A percentile compares a stretch with the other conserved stretches of the same genome.
Conservation (phyloP, 192 early-diverging fungal species). For the Umbelopsis vinacea region DNA sequence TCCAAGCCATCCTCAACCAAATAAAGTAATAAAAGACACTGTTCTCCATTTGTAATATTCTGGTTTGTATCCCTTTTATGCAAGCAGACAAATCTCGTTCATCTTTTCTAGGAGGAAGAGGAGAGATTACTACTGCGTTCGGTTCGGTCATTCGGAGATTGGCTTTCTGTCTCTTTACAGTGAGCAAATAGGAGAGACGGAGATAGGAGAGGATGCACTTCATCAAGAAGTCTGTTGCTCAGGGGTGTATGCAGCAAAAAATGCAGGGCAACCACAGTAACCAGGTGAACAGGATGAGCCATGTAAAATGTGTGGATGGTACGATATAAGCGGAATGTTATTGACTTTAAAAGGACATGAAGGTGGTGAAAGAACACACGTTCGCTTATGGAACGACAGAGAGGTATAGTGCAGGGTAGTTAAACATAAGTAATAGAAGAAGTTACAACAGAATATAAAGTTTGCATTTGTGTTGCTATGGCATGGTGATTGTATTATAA, state of each 20-base stretch:
- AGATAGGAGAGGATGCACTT: no score
- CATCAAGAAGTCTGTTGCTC: no score
- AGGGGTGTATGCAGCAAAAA: no score
- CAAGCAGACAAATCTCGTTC: background rate
- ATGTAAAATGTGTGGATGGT: no score
- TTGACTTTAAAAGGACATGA: background rate
- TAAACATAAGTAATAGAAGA: no score
- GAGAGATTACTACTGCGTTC: no score
- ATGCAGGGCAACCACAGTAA: no score
- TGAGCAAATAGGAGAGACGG: no score
- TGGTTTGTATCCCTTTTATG: background rate
- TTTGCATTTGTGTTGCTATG: background rate
- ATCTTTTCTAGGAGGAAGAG: background rate
- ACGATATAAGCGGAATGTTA: no score
- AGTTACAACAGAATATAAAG: background rate
- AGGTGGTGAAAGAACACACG: background rate
- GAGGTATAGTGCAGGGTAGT: background rate
- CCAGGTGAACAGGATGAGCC: no score
- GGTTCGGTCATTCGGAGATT: no score
- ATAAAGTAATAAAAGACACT: constrained; percentile 14
- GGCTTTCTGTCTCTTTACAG: no score
- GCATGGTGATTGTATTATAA: constrained; percentile 19
- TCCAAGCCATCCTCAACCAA: background rate
- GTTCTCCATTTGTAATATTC: background rate
- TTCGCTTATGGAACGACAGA: background rate